These are phyloP conservation scores for Myxozyma neotropica DNA, from an alignment of 805 yeast genomes.

Conservation along the genomic window DNA sequence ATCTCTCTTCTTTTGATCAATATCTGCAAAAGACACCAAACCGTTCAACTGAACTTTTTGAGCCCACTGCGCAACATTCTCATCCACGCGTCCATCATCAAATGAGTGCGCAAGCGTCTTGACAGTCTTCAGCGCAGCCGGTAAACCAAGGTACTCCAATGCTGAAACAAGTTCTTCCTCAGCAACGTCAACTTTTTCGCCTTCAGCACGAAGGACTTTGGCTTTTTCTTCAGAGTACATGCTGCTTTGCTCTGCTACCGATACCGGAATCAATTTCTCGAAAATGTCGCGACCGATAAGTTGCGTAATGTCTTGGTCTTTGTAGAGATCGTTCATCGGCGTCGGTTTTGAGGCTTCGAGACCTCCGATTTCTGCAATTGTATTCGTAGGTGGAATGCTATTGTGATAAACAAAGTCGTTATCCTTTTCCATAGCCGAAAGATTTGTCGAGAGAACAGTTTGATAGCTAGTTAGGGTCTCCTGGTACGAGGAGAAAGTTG, in stretches of 20 bases:
- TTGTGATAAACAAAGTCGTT: conserved; percentile 91
- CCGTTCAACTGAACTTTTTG: conserved; percentile 18
- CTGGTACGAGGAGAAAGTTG: conserved; percentile 31
- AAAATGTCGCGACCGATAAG: conserved; percentile 61
- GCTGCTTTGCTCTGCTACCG: conserved; percentile 84
- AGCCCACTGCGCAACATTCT: conserved; percentile 25
- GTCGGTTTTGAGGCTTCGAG: conserved; percentile 69
- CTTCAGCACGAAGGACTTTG: conserved; percentile 66
- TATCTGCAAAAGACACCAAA: conserved; percentile 35
- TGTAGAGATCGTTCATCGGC: conserved; percentile 48
- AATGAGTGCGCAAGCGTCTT: conserved; percentile 40
- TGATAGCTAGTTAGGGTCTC: conserved; percentile 34
- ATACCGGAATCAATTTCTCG: conserved; percentile 78
- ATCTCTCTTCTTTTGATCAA: conserved; percentile 28
- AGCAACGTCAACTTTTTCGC: conserved; percentile 74
- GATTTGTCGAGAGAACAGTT: conserved; percentile 40
- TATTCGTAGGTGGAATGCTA: conserved; percentile 60
- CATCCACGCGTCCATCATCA: conserved; percentile 24
- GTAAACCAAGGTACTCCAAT: conserved; percentile 77
- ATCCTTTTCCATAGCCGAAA: conserved; percentile 62
- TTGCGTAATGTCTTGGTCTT: conserved; percentile 52
- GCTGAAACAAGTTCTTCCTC: conserved; percentile 78
- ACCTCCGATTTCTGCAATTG: conserved; percentile 66
- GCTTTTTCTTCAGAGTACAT: conserved; percentile 90
- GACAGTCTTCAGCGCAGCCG: conserved; percentile 61